Conservation (phyloP, 176 grass and related monocot genomes). For the Puya raimondii region DNA sequence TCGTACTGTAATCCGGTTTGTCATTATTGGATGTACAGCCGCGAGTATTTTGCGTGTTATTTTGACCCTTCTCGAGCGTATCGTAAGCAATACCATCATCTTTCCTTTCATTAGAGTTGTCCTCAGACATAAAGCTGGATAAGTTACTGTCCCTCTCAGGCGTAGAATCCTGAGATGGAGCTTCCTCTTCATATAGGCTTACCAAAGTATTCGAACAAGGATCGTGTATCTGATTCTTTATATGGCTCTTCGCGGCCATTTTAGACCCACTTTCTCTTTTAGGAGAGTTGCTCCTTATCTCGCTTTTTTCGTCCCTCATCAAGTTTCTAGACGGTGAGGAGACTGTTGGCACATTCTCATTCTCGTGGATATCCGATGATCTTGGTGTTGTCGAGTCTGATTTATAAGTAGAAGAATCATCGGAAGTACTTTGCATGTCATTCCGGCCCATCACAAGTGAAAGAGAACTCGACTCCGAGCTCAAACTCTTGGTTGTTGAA, state of each 20-base stretch:
- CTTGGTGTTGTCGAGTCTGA: neutral
- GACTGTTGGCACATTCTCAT: slow-evolving; percentile 73
- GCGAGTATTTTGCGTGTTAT: too few species aligned
- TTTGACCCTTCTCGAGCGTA: too few species aligned
- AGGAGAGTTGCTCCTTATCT: slow-evolving; percentile 53
- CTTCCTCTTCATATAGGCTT: slow-evolving; percentile 22
- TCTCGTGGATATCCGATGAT: slow-evolving; percentile 40
- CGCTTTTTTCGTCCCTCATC: slow-evolving; percentile 65
- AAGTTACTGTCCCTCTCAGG: too few species aligned
- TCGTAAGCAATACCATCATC: too few species aligned
- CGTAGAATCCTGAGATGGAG: slow-evolving; percentile 20
- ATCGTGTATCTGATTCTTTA: slow-evolving; percentile 44
- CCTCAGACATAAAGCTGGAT: too few species aligned
- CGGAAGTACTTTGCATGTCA: neutral
- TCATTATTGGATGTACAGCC: too few species aligned
- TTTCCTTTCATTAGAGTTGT: too few species aligned
- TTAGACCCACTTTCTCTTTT: slow-evolving; percentile 57
- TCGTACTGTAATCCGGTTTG: too few species aligned
- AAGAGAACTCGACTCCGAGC: too few species aligned
- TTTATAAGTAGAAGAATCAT: neutral
- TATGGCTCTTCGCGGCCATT: neutral
- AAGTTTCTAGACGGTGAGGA: slow-evolving; percentile 84
- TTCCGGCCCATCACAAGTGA: neutral
- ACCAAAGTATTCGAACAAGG: slow-evolving; percentile 31
- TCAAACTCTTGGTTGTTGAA: too few species aligned